Base-by-base conservation (phyloP, 352 stramenopile genomes). In the Phytophthora lateralis region DNA sequence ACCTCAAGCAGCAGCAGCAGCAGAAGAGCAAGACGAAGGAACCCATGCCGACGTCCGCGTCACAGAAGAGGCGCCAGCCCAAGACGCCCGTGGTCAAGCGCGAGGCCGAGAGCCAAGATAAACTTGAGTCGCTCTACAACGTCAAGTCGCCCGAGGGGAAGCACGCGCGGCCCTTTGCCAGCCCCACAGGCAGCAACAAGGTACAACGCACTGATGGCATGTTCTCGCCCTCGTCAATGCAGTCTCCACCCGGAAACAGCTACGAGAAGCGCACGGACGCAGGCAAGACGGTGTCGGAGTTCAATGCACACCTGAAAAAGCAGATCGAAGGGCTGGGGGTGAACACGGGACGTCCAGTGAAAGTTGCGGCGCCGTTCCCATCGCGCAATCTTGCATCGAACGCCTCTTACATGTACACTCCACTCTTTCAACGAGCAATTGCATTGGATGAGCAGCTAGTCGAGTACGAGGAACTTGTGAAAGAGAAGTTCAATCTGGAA, bases 371-470 rank as follows among this genome's bases (percentile, higher is more conserved):
- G 7, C 78, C 80, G 0, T 93, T 87, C 27, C 68, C 80, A 5
- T 80, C 84, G 21, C 80, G 76, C 17, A 93, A 93, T 54, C 63
- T 90, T 42, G 54, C 73, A 39, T 37, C 79, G 12, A 78, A 82
- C 48, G 76, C 75, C 1, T 70, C 74, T 46, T 95, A 91, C 66
- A 95, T 95, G 87, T 95, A 94, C 71, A 94, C 87, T 9, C 83
- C 87, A 27, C 73, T 85, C 34, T 91, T 91, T 51, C 74, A 94
- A 24, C 78, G 85, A 42, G 85, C 85, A 9, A 73, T 93, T 47
- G 82, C 83, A 17, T 49, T 95, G 41, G 87, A 95, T 51, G 76
- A 91, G 17, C 83, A 93, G 34, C 72, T 95, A 44, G 63, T 78
- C 2, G 81, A 91, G 53, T 93, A 92, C 46, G 83, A 93, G 41